Conservation (phyloP, 495 filamentous ascomycete genomes). For the Penicillium alfredii region DNA sequence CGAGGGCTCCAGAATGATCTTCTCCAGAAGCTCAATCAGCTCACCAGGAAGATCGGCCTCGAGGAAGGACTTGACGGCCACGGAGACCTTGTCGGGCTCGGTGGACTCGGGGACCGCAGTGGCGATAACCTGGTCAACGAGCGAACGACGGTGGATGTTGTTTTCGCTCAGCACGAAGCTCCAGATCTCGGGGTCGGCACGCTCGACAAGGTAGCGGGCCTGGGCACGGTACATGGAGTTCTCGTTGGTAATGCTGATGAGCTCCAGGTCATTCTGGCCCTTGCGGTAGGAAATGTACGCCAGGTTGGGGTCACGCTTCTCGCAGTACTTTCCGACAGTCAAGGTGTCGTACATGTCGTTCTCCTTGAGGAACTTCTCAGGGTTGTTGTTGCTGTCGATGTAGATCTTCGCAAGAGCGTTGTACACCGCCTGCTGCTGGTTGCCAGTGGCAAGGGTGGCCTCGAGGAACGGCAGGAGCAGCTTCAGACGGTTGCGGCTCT, state of each 20-base stretch:
- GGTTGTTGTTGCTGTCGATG: slow-evolving; percentile 98
- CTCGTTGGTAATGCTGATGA: slow-evolving; percentile 97
- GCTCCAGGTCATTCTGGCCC: slow-evolving; percentile 94
- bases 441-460: slow-evolving; percentile 79
- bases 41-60: slow-evolving; percentile 85
- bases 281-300: slow-evolving; percentile 95
- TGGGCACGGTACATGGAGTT: slow-evolving; percentile 99
- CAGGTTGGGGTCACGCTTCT: slow-evolving; percentile 96
- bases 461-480: slow-evolving; percentile 94
- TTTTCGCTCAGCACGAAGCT: slow-evolving; percentile 88
- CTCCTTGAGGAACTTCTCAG: slow-evolving; percentile 97
- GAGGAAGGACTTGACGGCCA: slow-evolving; percentile 91
- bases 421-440: slow-evolving; percentile 96
- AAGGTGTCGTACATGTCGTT: slow-evolving; percentile 96
- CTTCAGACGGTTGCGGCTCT: slow-evolving; percentile 92
- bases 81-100: slow-evolving; percentile 91
- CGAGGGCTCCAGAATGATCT: slow-evolving; percentile 97
- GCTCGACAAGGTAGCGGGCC: slow-evolving; percentile 88
- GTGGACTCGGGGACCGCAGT: slow-evolving; percentile 93
- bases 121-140: slow-evolving; percentile 94
- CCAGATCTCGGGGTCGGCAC: slow-evolving; percentile 89
- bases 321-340: slow-evolving; percentile 94
- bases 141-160: slow-evolving; percentile 85
- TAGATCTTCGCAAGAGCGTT: slow-evolving; percentile 99
- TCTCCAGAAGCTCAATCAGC: slow-evolving; percentile 95